Evolutionary conservation across 1,284 basidiomycete genomes (phyloP).

Genomic region (Tremellales sp.): DNA sequence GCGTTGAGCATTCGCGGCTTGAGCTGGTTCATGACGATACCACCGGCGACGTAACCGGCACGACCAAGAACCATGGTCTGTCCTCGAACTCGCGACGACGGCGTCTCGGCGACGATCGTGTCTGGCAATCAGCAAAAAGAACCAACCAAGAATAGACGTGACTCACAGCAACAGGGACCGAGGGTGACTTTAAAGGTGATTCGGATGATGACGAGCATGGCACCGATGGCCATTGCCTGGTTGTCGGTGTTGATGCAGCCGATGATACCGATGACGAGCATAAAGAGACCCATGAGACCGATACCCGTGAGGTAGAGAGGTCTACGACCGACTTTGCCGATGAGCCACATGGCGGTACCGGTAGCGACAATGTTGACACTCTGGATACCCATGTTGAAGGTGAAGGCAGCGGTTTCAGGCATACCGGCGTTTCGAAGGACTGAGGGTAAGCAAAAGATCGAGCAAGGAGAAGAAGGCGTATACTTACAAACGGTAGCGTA

Average conservation of each 20-base stretch:
- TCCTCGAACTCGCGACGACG: slow-evolving; percentile 6
- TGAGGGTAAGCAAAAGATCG: background rate
- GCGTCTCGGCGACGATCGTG: background rate
- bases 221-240: background rate
- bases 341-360: background rate
- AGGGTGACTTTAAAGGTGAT: slow-evolving; percentile 3
- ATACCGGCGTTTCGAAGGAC: slow-evolving; percentile 42
- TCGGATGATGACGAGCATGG: background rate
- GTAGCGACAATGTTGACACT: slow-evolving; percentile 3
- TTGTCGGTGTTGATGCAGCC: background rate
- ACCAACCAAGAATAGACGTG: background rate
- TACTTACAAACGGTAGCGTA: background rate
- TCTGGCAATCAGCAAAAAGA: background rate
- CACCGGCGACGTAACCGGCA: slow-evolving; percentile 45
- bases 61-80: slow-evolving; percentile 52
- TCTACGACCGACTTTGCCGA: background rate
- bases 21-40: slow-evolving; percentile 35
- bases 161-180: background rate
- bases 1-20: slow-evolving; percentile 51
- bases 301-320: background rate
- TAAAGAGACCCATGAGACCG: background rate
- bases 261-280: background rate
- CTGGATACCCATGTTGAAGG: background rate
- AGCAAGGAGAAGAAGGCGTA: background rate
- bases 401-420: slow-evolving; percentile 7